phyloP scores from a whole-genome alignment of 805 yeast genomes.

The Candida wancherniae region DNA sequence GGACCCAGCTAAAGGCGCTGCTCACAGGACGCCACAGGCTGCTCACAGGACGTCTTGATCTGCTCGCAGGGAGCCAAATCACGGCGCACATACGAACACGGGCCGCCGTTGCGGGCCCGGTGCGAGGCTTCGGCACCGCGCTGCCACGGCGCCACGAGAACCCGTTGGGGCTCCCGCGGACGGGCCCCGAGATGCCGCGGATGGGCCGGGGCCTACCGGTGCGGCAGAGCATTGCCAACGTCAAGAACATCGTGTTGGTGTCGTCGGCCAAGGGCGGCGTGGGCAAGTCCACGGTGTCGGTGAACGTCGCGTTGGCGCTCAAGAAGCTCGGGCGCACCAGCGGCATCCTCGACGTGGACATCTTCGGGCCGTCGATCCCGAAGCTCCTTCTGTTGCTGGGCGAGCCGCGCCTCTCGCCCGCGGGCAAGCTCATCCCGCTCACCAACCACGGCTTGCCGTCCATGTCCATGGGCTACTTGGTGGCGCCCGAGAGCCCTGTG shows the following conservation, averaged over 20 bases:
- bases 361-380: slow-evolving; percentile 84
- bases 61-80: too few species aligned
- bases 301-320: slow-evolving; percentile 63
- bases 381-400: slow-evolving; percentile 62
- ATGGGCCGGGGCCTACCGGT: slow-evolving; percentile 54
- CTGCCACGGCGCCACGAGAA: slow-evolving; percentile 24
- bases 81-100: too few species aligned
- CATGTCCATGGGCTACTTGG: slow-evolving; percentile 86
- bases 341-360: slow-evolving; percentile 74
- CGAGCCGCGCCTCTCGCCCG: slow-evolving; percentile 54
- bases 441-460: slow-evolving; percentile 71
- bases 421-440: slow-evolving; percentile 60
- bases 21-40: too few species aligned
- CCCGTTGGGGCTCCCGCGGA: slow-evolving; percentile 37
- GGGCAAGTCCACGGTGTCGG: slow-evolving; percentile 71
- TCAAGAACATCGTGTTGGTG: slow-evolving; percentile 56
- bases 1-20: too few species aligned
- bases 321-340: slow-evolving; percentile 49
- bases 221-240: slow-evolving; percentile 54
- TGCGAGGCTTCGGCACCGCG: too few species aligned
- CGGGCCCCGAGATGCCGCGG: slow-evolving; percentile 18
- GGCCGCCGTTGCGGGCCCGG: too few species aligned
- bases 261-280: slow-evolving; percentile 81
- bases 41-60: too few species aligned
- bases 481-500: slow-evolving; percentile 60